Conservation (phyloP, 2,329 filamentous ascomycete species). For the Aspergillus ibericus region DNA sequence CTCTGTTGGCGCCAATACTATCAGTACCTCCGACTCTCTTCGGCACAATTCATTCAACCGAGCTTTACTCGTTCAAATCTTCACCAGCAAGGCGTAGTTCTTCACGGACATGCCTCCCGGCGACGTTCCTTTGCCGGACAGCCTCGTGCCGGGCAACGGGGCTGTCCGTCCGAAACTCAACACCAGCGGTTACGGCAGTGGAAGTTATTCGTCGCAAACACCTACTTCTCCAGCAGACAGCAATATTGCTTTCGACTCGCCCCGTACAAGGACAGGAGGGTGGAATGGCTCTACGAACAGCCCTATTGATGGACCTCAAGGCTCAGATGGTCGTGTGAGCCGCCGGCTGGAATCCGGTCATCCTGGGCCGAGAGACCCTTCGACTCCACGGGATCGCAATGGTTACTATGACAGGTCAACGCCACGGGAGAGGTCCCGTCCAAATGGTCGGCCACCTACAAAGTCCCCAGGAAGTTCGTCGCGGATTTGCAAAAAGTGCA, state of each 20-base stretch:
- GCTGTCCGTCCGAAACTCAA: constrained; percentile 39
- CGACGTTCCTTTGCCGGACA: constrained; percentile 42
- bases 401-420: constrained; percentile 34
- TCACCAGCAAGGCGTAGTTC: constrained; percentile 18
- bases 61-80: background rate
- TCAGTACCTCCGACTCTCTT: background rate
- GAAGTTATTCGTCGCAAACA: constrained; percentile 37
- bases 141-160: constrained; percentile 45
- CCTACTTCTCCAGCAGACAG: constrained; percentile 43
- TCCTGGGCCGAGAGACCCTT: constrained; percentile 22
- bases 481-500: constrained; percentile 79
- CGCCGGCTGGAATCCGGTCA: constrained; percentile 33
- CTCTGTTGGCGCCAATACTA: constrained; percentile 10
- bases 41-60: background rate
- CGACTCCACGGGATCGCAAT: constrained; percentile 29
- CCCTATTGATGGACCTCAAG: constrained; percentile 26
- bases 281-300: constrained; percentile 22
- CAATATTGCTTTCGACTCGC: constrained; percentile 37
- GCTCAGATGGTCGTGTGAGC: constrained; percentile 31
- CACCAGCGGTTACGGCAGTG: constrained; percentile 36
- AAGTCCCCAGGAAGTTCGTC: constrained; percentile 40
- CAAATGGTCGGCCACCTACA: constrained; percentile 36
- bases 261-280: constrained; percentile 31
- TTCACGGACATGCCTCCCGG: constrained; percentile 42
- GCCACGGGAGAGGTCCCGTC: constrained; percentile 38